A percentile compares a stretch with the other conserved stretches of the same genome.
These are phyloP conservation scores for Tarenaya hassleriana DNA, from an alignment of 345 rosid species.

Conservation along the genomic window DNA sequence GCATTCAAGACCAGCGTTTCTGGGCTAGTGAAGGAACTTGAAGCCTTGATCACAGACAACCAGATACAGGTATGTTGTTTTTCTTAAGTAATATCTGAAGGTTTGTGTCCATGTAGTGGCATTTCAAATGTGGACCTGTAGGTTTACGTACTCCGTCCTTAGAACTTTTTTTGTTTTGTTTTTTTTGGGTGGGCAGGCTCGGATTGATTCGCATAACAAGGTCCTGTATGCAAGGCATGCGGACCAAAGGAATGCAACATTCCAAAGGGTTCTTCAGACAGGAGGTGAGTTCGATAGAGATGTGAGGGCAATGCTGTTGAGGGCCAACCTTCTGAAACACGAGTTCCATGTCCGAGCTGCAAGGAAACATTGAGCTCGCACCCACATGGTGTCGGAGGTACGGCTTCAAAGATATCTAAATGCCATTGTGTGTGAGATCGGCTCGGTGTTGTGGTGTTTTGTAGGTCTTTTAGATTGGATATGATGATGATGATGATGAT, in stretches of 20 bases:
- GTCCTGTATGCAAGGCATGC: conserved; percentile 94
- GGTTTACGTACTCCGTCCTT: conserved; percentile 2
- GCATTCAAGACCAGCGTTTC: conserved; percentile 88
- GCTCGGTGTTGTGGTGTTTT: no score
- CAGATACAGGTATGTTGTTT: conserved; percentile 72
- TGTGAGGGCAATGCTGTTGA: conserved; percentile 77
- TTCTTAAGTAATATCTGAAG: no score
- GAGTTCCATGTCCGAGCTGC: conserved; percentile 55
- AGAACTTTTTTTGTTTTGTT: neutral
- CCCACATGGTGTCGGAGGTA: conserved; percentile 5
- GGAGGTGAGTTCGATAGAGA: conserved; percentile 88
- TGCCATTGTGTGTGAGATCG: no score
- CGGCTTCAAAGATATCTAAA: neutral
- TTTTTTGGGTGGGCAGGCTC: conserved; percentile 78
- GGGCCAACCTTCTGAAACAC: conserved; percentile 80
- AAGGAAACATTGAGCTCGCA: conserved; percentile 51
- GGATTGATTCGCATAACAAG: conserved; percentile 98
- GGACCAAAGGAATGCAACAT: conserved; percentile 91
- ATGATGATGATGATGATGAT: no score
- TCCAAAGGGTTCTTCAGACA: conserved; percentile 90
- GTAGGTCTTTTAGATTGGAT: no score
- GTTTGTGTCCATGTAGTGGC: no score
- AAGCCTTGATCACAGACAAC: conserved; percentile 81
- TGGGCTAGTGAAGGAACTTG: conserved; percentile 84
- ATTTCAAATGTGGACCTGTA: no score